phyloP scores from a whole-genome alignment of 2,329 filamentous ascomycete species.

The Sporothrix phasma region DNA sequence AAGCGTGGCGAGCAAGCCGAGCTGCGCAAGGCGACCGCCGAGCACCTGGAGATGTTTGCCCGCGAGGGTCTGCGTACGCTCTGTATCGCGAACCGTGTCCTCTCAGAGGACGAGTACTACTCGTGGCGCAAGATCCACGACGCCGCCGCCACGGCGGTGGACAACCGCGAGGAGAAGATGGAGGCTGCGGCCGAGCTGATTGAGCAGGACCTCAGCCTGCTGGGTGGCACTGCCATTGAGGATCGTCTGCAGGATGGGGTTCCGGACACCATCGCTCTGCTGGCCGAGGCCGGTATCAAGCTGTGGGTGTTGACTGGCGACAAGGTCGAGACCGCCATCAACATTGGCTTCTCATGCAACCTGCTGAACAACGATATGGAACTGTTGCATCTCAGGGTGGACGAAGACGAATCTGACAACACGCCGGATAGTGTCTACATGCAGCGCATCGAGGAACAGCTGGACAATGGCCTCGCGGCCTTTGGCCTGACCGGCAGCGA shows the following conservation, averaged over 20 bases:
- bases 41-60: conserved; percentile 95
- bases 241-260: conserved; percentile 95
- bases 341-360: conserved; percentile 98
- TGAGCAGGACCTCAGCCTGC: conserved; percentile 75
- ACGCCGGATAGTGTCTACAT: conserved; percentile 40
- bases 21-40: conserved; percentile 71
- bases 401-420: conserved; percentile 55
- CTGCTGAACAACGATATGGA: conserved; percentile 97
- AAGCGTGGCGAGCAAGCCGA: conserved; percentile 77
- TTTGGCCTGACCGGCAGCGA: conserved; percentile 80
- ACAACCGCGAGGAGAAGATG: conserved; percentile 83
- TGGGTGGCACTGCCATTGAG: conserved; percentile 94
- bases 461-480: conserved; percentile 60
- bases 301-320: conserved; percentile 97
- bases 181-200: conserved; percentile 84
- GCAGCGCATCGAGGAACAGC: conserved; percentile 53
- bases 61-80: conserved; percentile 89
- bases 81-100: conserved; percentile 76
- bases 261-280: conserved; percentile 84
- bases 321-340: conserved; percentile 98
- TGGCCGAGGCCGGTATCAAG: conserved; percentile 92
- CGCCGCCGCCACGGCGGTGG: conserved; percentile 69
- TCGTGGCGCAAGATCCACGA: conserved; percentile 83
- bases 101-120: conserved; percentile 74
- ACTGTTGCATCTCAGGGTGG: conserved; percentile 76